Base-by-base conservation (phyloP, 2,329 filamentous ascomycete genomes). In the Coniella vitis region DNA sequence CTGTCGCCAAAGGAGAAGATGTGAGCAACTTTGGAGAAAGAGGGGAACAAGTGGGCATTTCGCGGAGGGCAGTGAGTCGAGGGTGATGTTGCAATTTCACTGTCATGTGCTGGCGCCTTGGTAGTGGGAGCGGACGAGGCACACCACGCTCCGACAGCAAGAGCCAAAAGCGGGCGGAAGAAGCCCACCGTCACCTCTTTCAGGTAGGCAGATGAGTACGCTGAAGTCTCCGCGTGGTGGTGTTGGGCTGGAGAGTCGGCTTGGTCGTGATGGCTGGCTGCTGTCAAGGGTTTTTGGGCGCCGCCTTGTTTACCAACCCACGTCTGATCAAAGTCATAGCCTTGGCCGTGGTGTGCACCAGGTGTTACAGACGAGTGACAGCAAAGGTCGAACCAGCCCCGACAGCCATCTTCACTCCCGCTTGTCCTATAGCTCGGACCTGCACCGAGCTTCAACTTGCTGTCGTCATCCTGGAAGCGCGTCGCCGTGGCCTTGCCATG, bases 61-160 rank as follows among this genome's bases (percentile, higher is more conserved):
- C 25, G 25, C 10, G 25, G 25, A 5, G 5, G 5, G 10, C 25
- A 29, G 5, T 5, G 25, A 5, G 5, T 29, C 25, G 25, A 29
- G 25, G 51, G 71, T 60, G 62, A 64, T 70, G 10, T 63, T 66
- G 0, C 60, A 58, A 65, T 66, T 70, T 38, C 60, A 50, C 3
- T 49, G 39, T 16, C 58, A 63, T 4, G 61, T 55, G 19, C 36
- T 29, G 12, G 54, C 3, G 29, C 21, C 13, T 36, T 31, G 29
- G 31, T 22, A 20, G 40, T 14, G 14, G 40, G 21, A 29, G 36
- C 17, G 16, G 25, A 13, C 29, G 22, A 43, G 9, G 45, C 44
- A 31, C 45, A 47, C 43, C 31, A 43, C 17, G 40, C 45, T 21
- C 39, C 45, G 4, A 32, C 36, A 12, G 40, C 49, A 31, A 52